Evolutionary conservation across 345 rosid species (phyloP), one percentile per base, ranked within the genome.

Genomic region (Turritis glabra): DNA sequence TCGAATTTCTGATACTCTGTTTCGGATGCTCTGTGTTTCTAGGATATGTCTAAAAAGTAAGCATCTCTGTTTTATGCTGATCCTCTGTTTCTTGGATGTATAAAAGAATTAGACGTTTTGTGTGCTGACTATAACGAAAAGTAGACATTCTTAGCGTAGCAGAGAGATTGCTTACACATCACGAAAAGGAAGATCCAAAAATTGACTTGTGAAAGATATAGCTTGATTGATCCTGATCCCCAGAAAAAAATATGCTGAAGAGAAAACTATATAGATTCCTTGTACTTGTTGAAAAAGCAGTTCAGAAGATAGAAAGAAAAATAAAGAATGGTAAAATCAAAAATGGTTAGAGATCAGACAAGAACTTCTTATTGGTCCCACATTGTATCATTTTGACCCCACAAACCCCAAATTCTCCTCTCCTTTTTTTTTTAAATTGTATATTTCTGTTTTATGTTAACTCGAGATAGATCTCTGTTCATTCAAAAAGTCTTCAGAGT

Each of bases 91-190:
- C 7, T 56, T 52, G 57, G 54, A 12, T 54, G 71, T 72, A 50
- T 8, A 25, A 47, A 37, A 58, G 46, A 60, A 17, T 5, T 57
- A 58, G 74, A 58, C 8, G 56, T 73, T 63, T 44, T 30, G 64
- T 73, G 48, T 11, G 71, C 17, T 18, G 51, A 66, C 19, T 18
- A 19, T 5, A 15, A 50, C 35, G 2, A 75, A 75, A 75, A 51
- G 73, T 75, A 51, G 25, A 59, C 79, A 59, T 75, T 52, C 81
- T 80, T 77, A 75, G 80, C 81, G 69, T 77, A 64, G n/a, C 55
- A 71, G 75, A 76, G 70, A 67, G 85, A 68, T 70, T 64, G 37
- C 77, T 70, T 70, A 65, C n/a, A 77, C 40, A 80, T 69, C 77
- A 80, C 75, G 81, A 73, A 77, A 62, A 76, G 80, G 71, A 72